These are phyloP conservation scores for Colletotrichum liriopes DNA, from an alignment of 2,329 filamentous ascomycete genomes.

Conservation along the genomic window DNA sequence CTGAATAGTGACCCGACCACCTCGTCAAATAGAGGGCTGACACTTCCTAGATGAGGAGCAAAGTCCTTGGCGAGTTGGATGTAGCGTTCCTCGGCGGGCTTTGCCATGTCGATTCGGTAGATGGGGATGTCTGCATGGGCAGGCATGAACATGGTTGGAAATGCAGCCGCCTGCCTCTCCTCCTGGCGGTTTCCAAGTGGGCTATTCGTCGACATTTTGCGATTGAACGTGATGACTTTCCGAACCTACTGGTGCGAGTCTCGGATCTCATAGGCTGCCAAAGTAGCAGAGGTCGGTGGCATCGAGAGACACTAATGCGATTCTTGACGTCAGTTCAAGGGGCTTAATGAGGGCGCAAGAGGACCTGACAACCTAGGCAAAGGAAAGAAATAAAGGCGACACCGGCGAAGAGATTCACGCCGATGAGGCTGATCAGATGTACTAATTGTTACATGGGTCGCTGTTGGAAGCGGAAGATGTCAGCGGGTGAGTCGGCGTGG, in stretches of 20 bases:
- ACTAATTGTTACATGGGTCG: background rate
- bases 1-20: constrained; percentile 53
- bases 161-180: background rate
- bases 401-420: background rate
- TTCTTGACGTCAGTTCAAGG: background rate
- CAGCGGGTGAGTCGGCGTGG: background rate
- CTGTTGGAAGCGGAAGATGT: background rate
- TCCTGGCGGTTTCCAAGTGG: background rate
- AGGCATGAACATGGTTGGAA: background rate
- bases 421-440: background rate
- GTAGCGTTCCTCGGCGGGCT: constrained; percentile 68
- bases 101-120: constrained; percentile 67
- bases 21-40: constrained; percentile 66
- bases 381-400: background rate
- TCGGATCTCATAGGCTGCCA: background rate
- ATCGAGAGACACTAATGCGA: background rate
- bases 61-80: constrained; percentile 62
- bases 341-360: background rate
- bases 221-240: background rate
- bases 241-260: background rate
- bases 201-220: background rate
- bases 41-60: constrained; percentile 56
- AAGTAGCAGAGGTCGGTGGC: background rate
- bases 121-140: background rate
- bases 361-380: background rate